Base-by-base conservation (phyloP, 306 rosid species). In the Rubus idaeus region DNA sequence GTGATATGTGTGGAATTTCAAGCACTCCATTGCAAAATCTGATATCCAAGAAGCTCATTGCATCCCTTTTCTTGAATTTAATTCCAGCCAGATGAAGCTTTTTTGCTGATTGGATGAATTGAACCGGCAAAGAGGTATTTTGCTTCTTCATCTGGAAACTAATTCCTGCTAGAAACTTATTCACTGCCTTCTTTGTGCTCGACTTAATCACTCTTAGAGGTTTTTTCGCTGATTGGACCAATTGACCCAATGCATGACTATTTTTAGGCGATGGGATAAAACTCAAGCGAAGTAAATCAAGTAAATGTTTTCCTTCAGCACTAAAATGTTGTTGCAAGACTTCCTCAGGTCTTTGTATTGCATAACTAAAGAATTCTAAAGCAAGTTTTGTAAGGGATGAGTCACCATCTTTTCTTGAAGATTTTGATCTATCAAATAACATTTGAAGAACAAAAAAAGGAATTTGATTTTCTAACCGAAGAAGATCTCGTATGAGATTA, bases 381-480 rank as follows among this genome's bases (percentile, higher is more conserved):
- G 89, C 89, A 0, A 89, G 87, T 39, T 30, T 30, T 30, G 35
- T 30, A 2, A 16, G 4, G 83, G 35, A 30, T 30, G 35, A 30
- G 35, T 2, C 35, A 60, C 11, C 85, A 62, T 0, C 84, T 41
- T 0, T 46, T 9, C 5, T 75, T 5, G 17, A 75, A 62, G 4
- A 6, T 57, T 40, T 75, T 82, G 35, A 53, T 11, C 65, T 41
- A 7, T 84, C 75, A 18, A 75, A 91, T 0, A 89, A 39, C 4
- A 17, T 40, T 16, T 89, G 64, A 5, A 91, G 89, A 53, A 91
- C 44, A 46, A 84, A 86, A 62, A 76, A 86, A 0, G 97, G 97
- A 26, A 91, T 82, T 57, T 91, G 94, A 68, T 91, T 91, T 77
- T 91, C 94, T 1, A 91, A 86, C 50, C 83, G 78, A 9, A 87